Evolutionary conservation across 352 stramenopile genomes (phyloP), one percentile per base, ranked within the genome.

Genomic region (Peronospora belbahrii): DNA sequence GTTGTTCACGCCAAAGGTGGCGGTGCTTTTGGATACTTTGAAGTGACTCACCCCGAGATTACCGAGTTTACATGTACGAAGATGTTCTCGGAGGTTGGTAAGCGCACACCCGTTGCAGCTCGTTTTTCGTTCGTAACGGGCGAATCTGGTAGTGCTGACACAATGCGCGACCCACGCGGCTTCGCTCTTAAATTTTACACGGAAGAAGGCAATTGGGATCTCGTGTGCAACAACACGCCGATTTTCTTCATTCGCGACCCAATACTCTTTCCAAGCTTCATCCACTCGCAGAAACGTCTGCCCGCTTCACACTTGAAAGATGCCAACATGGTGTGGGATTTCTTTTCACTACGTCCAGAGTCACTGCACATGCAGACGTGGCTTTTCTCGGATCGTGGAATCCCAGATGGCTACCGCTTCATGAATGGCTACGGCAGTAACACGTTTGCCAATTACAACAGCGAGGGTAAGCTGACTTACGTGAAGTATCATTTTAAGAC

Each of bases 401-500:
- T 79, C 23, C 85, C 85, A 1, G 70, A 86, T 42, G 78, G 78
- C 13, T 94, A 83, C 48, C 67, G 82, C 2, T 80, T 86, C 57
- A 90, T 95, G 80, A 83, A 95, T 46, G 86, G 83, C 13, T 96
- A 94, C 39, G 86, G 85, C 22, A 86, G 62, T 50, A 82, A 96
- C 63, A 96, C 86, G 19, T 95, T 96, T 53, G 83, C 70, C 13
- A 87, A 84, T 54, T n/a, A n/a, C n/a, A n/a, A n/a, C n/a, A n/a
- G n/a, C n/a, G n/a, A n/a, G n/a, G n/a, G n/a, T n/a, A 50, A 86
- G 28, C 50, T 44, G 25, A 70, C 73, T 9, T 96, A 85, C 40
- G 75, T 94, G 51, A 96, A 96, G 66, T 96, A 94, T 44, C 86
- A 96, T 68, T 88, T 89, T 56, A 92, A 94, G 69, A 82, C 85